Evolutionary conservation across 768 basidiomycete species (phyloP).

Genomic region (Gymnopilus dilepis): DNA sequence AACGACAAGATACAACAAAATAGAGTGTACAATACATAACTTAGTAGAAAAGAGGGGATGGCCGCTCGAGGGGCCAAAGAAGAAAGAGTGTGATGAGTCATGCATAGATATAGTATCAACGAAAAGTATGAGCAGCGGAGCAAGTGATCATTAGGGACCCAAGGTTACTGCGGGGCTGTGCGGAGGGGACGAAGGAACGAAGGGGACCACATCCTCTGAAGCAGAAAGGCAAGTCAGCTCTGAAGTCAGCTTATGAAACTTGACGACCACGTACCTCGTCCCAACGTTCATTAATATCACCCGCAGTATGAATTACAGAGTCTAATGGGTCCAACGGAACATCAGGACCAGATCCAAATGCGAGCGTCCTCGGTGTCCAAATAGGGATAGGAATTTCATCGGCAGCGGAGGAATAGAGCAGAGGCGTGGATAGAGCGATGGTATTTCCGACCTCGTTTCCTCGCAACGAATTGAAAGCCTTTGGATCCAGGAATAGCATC

Average conservation of each 20-base stretch:
- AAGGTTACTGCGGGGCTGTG: slow-evolving; percentile 20
- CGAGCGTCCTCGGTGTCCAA: slow-evolving; percentile 20
- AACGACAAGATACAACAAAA: slow-evolving; percentile 9
- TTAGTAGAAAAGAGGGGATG: slow-evolving; percentile 6
- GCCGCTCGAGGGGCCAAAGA: neutral
- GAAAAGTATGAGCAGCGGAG: neutral
- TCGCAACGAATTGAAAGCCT: slow-evolving; percentile 9
- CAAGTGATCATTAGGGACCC: neutral
- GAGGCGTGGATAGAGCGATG: slow-evolving; percentile 18
- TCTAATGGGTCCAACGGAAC: slow-evolving; percentile 25
- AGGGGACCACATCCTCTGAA: slow-evolving; percentile 22
- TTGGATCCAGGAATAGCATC: slow-evolving; percentile 21
- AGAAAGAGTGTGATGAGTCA: neutral
- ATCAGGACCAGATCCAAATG: slow-evolving; percentile 26
- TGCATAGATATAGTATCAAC: neutral
- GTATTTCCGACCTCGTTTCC: slow-evolving; percentile 6
- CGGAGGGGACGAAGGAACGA: slow-evolving; percentile 12
- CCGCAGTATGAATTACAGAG: slow-evolving; percentile 22
- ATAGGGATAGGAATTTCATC: slow-evolving; percentile 17
- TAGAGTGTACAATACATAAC: slow-evolving; percentile 13
- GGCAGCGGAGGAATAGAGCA: slow-evolving; percentile 20
- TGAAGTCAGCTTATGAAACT: neutral
- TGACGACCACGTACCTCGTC: slow-evolving; percentile 26
- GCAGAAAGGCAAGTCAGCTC: neutral
- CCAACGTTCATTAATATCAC: slow-evolving; percentile 25